Evolutionary conservation across 78 protist species (phyloP).

Genomic region (Emiliania huxleyi): DNA sequence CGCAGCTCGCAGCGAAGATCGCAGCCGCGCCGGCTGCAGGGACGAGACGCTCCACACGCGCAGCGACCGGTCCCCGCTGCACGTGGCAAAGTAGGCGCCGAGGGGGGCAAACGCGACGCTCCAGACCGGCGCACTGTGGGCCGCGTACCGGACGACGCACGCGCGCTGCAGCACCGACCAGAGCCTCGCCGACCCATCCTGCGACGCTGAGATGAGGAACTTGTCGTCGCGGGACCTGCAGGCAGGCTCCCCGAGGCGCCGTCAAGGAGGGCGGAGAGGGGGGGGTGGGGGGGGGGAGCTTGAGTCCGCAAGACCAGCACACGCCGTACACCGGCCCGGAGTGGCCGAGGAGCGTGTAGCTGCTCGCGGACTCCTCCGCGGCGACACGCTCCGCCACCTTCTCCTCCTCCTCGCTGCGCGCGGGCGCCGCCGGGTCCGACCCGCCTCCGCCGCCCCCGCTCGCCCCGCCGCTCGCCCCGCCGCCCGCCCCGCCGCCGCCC

Average conservation of each 20-base stretch:
- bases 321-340: background rate
- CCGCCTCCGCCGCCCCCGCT: too few relatives aligned
- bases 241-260: too few relatives aligned
- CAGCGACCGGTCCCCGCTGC: background rate
- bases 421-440: background rate
- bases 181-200: background rate
- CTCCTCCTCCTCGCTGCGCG: background rate
- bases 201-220: background rate
- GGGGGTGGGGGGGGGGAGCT: too few relatives aligned
- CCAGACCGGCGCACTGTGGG: background rate
- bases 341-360: background rate
- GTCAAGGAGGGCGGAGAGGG: too few relatives aligned
- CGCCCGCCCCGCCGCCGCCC: background rate
- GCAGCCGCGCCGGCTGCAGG: background rate
- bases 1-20: too few relatives aligned
- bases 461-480: background rate
- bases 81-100: background rate
- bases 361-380: background rate
- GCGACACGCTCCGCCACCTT: background rate
- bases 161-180: background rate
- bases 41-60: background rate
- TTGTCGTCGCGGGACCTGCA: constrained; percentile 12
- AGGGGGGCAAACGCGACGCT: background rate
- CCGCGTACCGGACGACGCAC: background rate
- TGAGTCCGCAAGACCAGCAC: background rate